Evolutionary conservation across 2,329 filamentous ascomycete genomes (phyloP).

Genomic region (Hortaea werneckii): DNA sequence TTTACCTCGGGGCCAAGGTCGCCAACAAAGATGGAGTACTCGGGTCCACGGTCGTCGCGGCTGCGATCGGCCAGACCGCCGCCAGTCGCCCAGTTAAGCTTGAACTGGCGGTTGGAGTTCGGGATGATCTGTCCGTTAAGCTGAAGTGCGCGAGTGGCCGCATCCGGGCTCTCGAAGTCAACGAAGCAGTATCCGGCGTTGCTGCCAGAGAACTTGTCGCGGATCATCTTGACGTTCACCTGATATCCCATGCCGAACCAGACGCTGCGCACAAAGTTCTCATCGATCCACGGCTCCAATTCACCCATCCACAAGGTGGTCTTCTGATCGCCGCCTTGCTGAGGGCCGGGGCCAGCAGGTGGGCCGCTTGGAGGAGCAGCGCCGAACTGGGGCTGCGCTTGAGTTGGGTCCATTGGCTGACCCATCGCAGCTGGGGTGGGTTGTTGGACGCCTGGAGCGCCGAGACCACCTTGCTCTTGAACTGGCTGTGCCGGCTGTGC

Average conservation of each 20-base stretch:
- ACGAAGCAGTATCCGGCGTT: conserved; percentile 99
- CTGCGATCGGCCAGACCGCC: conserved; percentile 90
- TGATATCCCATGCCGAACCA: conserved; percentile 89
- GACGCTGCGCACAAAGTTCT: conserved; percentile 93
- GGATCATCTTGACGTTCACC: conserved; percentile 99
- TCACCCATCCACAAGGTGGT: conserved; percentile 76
- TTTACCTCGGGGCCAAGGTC: conserved; percentile 97
- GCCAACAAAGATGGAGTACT: conserved; percentile 95
- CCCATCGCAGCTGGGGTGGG: conserved; percentile 43
- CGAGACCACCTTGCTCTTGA: conserved; percentile 28
- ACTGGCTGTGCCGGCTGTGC: conserved; percentile 39
- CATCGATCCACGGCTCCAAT: conserved; percentile 97
- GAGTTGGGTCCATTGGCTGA: conserved; percentile 47
- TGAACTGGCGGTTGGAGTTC: conserved; percentile 91
- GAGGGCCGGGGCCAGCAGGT: conserved; percentile 27
- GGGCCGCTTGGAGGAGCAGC: conserved; percentile 36
- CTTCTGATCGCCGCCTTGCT: conserved; percentile 36
- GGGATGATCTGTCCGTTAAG: conserved; percentile 85
- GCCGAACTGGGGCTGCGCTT: conserved; percentile 28
- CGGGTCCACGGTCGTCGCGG: conserved; percentile 89
- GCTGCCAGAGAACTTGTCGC: conserved; percentile 93
- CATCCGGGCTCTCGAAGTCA: conserved; percentile 73
- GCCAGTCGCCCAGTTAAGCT: conserved; percentile 98
- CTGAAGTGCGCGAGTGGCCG: conserved; percentile 80
- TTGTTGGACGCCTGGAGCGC: conserved; percentile 43